Evolutionary conservation across 2,329 filamentous ascomycete genomes (phyloP).

Genomic region (Sphaceloma murrayae): DNA sequence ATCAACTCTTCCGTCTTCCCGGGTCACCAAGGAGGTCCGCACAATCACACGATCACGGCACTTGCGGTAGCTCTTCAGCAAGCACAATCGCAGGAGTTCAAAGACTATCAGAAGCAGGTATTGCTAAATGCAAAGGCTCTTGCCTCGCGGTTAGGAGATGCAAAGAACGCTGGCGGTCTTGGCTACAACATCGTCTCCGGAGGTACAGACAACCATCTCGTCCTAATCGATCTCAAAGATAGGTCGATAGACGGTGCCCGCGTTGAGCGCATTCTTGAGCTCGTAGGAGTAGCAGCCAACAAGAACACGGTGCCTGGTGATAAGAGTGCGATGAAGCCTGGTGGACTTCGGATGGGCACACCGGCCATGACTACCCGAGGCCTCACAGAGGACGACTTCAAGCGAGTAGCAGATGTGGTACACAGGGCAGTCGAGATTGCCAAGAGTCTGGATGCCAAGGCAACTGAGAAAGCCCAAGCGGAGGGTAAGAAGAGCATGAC

Average conservation of each 20-base stretch:
- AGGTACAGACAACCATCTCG: slow-evolving; percentile 96
- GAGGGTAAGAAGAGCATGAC: slow-evolving; percentile 57
- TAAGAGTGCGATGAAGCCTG: slow-evolving; percentile 83
- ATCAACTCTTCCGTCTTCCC: slow-evolving; percentile 99
- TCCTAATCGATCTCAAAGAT: slow-evolving; percentile 85
- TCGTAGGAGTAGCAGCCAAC: slow-evolving; percentile 97
- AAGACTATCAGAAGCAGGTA: slow-evolving; percentile 86
- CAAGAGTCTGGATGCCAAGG: slow-evolving; percentile 62
- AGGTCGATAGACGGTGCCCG: slow-evolving; percentile 71
- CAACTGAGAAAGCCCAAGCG: slow-evolving; percentile 58
- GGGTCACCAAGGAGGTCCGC: slow-evolving; percentile 93
- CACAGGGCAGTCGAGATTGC: slow-evolving; percentile 60
- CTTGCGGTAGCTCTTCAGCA: slow-evolving; percentile 92
- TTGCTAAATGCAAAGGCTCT: slow-evolving; percentile 88
- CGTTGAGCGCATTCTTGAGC: slow-evolving; percentile 49
- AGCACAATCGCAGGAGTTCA: slow-evolving; percentile 82
- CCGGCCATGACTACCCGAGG: slow-evolving; percentile 96
- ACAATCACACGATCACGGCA: slow-evolving; percentile 99
- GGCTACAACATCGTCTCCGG: slow-evolving; percentile 92
- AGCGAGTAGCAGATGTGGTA: slow-evolving; percentile 21
- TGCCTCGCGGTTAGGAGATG: slow-evolving; percentile 48
- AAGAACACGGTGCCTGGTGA: slow-evolving; percentile 98
- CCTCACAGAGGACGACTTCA: slow-evolving; percentile 66
- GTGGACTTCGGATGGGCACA: slow-evolving; percentile 86
- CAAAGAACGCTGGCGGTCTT: slow-evolving; percentile 53